phyloP scores from a whole-genome alignment of 1,139 yeast genomes.

The Debaryomyces psychrophilus region DNA sequence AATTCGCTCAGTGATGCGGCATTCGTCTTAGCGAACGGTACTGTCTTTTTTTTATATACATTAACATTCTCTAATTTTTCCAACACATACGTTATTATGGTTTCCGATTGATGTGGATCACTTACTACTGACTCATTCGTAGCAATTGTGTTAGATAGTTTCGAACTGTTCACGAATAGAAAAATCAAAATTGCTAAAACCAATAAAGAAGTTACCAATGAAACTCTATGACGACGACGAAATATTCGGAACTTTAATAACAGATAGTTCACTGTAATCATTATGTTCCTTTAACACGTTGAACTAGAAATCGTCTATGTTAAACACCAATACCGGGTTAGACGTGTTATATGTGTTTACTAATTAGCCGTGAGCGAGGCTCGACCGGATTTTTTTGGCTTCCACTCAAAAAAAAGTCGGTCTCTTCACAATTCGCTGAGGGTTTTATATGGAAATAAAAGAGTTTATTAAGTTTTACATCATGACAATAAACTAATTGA shows the following conservation, averaged over 20 bases:
- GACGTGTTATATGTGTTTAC: neutral
- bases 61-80: neutral
- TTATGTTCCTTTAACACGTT: neutral
- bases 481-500: too few species aligned
- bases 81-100: neutral
- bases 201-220: neutral
- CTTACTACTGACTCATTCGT: slow-evolving; percentile 9
- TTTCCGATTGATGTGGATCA: slow-evolving; percentile 17
- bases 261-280: neutral
- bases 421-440: neutral
- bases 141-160: slow-evolving; percentile 2
- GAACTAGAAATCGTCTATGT: neutral
- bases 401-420: neutral
- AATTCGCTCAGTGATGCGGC: slow-evolving; percentile 18
- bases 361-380: neutral
- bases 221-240: slow-evolving; percentile 5
- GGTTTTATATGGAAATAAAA: neutral
- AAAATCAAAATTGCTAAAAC: neutral
- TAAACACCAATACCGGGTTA: neutral
- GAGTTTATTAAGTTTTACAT: neutral
- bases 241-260: slow-evolving; percentile 1
- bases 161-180: slow-evolving; percentile 1
- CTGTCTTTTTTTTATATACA: slow-evolving; percentile 19
- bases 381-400: neutral
- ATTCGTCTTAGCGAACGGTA: slow-evolving; percentile 24